Conservation (phyloP, 1,284 basidiomycete genomes). For the Leccinum huronense region DNA sequence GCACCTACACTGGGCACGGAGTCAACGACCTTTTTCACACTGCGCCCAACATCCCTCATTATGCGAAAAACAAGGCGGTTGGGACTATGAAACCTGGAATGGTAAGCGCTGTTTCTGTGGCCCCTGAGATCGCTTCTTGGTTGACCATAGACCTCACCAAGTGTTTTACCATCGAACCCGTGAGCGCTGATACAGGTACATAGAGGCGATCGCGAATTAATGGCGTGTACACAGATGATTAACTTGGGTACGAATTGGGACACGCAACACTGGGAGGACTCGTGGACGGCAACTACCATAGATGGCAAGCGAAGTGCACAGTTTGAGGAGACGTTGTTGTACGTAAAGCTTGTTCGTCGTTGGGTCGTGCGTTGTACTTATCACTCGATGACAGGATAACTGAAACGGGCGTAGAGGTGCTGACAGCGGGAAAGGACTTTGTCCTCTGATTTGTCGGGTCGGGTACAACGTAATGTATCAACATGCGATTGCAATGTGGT, state of each 20-base stretch:
- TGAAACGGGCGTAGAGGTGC: conserved; percentile 85
- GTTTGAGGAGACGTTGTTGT: conserved; percentile 94
- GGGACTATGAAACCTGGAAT: conserved; percentile 85
- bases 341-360: conserved; percentile 34
- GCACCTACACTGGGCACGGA: conserved; percentile 90
- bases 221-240: conserved; percentile 70
- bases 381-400: conserved; percentile 66
- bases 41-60: conserved; percentile 78
- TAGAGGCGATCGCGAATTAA: not conserved
- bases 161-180: conserved; percentile 81
- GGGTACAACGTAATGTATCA: conserved; percentile 22
- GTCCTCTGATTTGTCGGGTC: conserved; percentile 31
- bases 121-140: conserved; percentile 1
- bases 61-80: conserved; percentile 81
- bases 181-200: conserved; percentile 35
- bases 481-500: conserved; percentile 23
- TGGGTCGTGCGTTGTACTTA: conserved; percentile 14
- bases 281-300: conserved; percentile 91
- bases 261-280: conserved; percentile 81
- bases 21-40: conserved; percentile 83
- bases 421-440: conserved; percentile 64
- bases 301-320: conserved; percentile 92
- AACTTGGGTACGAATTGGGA: conserved; percentile 78
- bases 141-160: conserved; percentile 26
- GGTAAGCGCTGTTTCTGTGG: conserved; percentile 42